phyloP scores from a whole-genome alignment of 1,139 yeast species.

The Blastobotrys raffinosifermentans region DNA sequence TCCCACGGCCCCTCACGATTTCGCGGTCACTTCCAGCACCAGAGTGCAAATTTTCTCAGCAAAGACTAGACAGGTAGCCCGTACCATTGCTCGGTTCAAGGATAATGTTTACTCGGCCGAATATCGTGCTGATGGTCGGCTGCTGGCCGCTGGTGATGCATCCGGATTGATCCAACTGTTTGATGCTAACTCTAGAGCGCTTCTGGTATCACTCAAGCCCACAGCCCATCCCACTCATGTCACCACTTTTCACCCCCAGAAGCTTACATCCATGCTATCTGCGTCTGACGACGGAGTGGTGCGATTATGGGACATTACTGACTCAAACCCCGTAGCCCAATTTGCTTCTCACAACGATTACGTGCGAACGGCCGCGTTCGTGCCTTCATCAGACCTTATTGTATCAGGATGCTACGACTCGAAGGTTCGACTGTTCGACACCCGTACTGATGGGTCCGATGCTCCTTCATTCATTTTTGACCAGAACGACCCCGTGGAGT shows the following conservation, averaged over 20 bases:
- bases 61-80: constrained; percentile 82
- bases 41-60: constrained; percentile 89
- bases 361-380: constrained; percentile 73
- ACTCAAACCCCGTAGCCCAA: constrained; percentile 65
- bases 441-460: constrained; percentile 46
- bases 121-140: constrained; percentile 74
- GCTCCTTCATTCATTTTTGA: constrained; percentile 45
- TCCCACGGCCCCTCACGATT: constrained; percentile 81
- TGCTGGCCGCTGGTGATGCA: constrained; percentile 83
- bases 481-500: constrained; percentile 81
- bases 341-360: constrained; percentile 83
- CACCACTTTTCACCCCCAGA: constrained; percentile 81
- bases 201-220: constrained; percentile 74
- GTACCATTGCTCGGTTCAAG: constrained; percentile 85
- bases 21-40: constrained; percentile 89
- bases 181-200: constrained; percentile 75
- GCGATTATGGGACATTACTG: constrained; percentile 75
- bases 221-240: constrained; percentile 87
- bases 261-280: constrained; percentile 66
- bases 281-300: constrained; percentile 90
- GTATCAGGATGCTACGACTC: constrained; percentile 97
- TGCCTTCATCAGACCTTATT: constrained; percentile 69
- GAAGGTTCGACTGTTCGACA: constrained; percentile 74
- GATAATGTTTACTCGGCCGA: constrained; percentile 87
- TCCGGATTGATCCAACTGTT: constrained; percentile 80